A percentile compares a stretch with the other conserved stretches of the same genome.
Evolutionary conservation across 1,139 yeast species (phyloP).

Genomic region (Suhomyces bolitotheri): DNA sequence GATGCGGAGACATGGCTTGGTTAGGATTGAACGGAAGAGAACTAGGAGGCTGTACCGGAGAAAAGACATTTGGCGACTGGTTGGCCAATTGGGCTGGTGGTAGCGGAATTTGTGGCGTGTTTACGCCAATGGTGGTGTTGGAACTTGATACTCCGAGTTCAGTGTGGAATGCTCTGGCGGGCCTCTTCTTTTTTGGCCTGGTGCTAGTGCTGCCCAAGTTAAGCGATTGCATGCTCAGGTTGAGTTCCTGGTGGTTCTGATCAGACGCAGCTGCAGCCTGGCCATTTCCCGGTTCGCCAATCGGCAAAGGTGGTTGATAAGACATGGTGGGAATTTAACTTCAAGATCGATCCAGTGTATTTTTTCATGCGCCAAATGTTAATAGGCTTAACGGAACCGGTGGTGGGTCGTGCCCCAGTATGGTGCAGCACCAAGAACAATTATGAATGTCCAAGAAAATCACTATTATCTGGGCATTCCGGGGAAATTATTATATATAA

Average conservation of each 20-base stretch:
- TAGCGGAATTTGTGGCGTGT: conserved; percentile 5
- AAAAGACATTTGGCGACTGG: conserved; percentile 1
- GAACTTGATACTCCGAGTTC: conserved; percentile 19
- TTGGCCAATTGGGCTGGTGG: no score
- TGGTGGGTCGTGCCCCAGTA: not conserved
- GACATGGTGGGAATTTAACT: conserved; percentile 11
- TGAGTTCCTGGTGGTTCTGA: conserved; percentile 12
- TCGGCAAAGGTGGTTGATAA: conserved; percentile 13
- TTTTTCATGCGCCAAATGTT: no score
- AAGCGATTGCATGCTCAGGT: conserved; percentile 12
- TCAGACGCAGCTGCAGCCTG: conserved; percentile 8
- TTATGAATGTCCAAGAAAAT: conserved; percentile 7
- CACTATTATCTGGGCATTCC: conserved; percentile 2
- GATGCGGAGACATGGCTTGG: not conserved
- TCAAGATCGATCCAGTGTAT: no score
- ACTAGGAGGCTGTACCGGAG: conserved; percentile 2
- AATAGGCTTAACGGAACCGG: no score
- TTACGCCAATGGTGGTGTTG: conserved; percentile 8
- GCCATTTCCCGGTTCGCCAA: conserved; percentile 7
- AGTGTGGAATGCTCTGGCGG: conserved; percentile 49
- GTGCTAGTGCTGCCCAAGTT: conserved; percentile 10
- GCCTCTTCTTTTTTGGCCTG: conserved; percentile 38
- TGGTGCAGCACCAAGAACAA: no score
- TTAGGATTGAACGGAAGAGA: conserved; percentile 9
- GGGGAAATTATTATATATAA: conserved; percentile 1